These are phyloP conservation scores for Saccharomycopsis crataegensis DNA, from an alignment of 1,139 yeast genomes.

Conservation along the genomic window DNA sequence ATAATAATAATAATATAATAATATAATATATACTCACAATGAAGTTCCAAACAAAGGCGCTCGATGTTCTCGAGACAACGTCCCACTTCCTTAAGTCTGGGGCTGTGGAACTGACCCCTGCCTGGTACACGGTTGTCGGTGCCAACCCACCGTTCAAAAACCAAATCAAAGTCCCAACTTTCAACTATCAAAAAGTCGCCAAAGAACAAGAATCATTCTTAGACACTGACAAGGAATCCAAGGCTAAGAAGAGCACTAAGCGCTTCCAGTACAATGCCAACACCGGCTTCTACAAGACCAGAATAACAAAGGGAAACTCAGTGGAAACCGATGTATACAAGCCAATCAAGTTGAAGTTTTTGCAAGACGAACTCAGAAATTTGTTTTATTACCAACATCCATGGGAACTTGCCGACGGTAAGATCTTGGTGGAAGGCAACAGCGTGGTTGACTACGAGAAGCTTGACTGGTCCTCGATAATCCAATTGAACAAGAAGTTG, in stretches of 20 bases:
- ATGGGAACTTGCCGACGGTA: slow-evolving; percentile 97
- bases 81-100: slow-evolving; percentile 65
- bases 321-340: slow-evolving; percentile 35
- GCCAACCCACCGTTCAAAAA: slow-evolving; percentile 69
- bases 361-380: slow-evolving; percentile 78
- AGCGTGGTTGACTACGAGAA: slow-evolving; percentile 45
- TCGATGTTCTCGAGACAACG: slow-evolving; percentile 67
- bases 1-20: neutral
- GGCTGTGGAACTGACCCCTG: slow-evolving; percentile 60
- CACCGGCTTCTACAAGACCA: slow-evolving; percentile 43
- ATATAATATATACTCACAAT: slow-evolving; percentile 31
- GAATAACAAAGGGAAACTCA: slow-evolving; percentile 26
- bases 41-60: slow-evolving; percentile 65
- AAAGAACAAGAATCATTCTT: slow-evolving; percentile 21
- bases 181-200: slow-evolving; percentile 24
- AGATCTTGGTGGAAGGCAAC: slow-evolving; percentile 64
- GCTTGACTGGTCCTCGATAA: slow-evolving; percentile 72
- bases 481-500: slow-evolving; percentile 63
- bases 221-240: slow-evolving; percentile 20
- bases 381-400: slow-evolving; percentile 91
- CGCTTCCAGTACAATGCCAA: slow-evolving; percentile 6
- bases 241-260: slow-evolving; percentile 16
- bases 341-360: slow-evolving; percentile 57
- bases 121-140: slow-evolving; percentile 81
- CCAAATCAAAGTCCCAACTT: slow-evolving; percentile 41